Evolutionary conservation across 148 eudicot genomes (phyloP).

Genomic region (Nepenthes mirabilis): DNA sequence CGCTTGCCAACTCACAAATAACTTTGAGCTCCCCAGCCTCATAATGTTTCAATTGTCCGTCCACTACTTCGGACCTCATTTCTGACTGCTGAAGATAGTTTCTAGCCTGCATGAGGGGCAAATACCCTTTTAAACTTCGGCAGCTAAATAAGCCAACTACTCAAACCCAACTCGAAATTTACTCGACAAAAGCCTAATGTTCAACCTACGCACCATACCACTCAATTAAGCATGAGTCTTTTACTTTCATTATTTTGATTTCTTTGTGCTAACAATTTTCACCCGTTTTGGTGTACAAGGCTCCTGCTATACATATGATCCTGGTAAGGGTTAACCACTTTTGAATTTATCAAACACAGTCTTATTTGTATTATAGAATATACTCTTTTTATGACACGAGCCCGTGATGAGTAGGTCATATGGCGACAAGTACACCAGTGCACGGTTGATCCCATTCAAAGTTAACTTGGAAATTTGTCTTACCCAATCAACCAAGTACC

Average conservation of each 20-base stretch:
- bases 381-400: too few relatives aligned
- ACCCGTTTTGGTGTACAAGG: too few relatives aligned
- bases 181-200: neutral
- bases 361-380: too few relatives aligned
- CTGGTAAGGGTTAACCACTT: too few relatives aligned
- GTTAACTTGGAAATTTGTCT: neutral
- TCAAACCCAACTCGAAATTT: neutral
- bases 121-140: neutral
- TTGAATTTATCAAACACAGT: too few relatives aligned
- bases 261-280: too few relatives aligned
- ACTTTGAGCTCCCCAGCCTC: conserved; percentile 51
- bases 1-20: conserved; percentile 50
- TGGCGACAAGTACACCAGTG: too few relatives aligned
- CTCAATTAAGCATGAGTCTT: too few relatives aligned
- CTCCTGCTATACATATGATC: neutral
- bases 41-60: conserved; percentile 69
- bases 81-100: conserved; percentile 61
- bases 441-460: too few relatives aligned
- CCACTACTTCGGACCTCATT: conserved; percentile 47
- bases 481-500: conserved; percentile 85
- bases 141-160: neutral
- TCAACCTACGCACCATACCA: too few relatives aligned
- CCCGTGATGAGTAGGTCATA: too few relatives aligned
- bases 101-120: conserved; percentile 42
- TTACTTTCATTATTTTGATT: too few relatives aligned